These are phyloP conservation scores for Sinapis alba DNA, from an alignment of 441 rosid genomes.

Conservation along the genomic window DNA sequence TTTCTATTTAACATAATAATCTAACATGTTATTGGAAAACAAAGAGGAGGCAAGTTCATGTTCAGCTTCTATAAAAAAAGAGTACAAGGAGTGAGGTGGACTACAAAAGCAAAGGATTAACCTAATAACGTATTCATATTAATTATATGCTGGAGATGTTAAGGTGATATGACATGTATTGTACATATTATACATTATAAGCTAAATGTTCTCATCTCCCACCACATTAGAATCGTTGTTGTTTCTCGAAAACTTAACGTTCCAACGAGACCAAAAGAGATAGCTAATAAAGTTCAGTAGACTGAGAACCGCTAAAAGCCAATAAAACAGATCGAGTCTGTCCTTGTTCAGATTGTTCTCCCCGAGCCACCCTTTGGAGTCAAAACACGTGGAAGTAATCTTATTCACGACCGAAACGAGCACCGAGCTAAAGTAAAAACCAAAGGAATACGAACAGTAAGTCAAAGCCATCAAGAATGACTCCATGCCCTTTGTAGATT, in stretches of 20 bases:
- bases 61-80: not conserved
- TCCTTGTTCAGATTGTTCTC: constrained; percentile 74
- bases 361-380: constrained; percentile 67
- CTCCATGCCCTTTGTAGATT: constrained; percentile 79
- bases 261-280: constrained; percentile 75
- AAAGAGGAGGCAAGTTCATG: not conserved
- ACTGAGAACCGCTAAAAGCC: constrained; percentile 80
- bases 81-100: constrained; percentile 18
- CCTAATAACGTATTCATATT: constrained; percentile 23
- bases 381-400: constrained; percentile 48
- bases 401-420: constrained; percentile 79
- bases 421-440: constrained; percentile 84
- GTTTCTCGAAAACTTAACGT: constrained; percentile 36
- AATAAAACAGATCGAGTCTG: constrained; percentile 84
- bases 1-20: not conserved
- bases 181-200: constrained; percentile 22
- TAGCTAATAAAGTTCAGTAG: constrained; percentile 71
- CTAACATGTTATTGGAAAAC: not conserved
- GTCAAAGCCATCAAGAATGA: constrained; percentile 78
- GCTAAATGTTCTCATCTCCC: constrained; percentile 36
- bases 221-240: constrained; percentile 32
- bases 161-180: not conserved
- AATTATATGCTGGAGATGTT: constrained; percentile 24
- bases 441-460: constrained; percentile 88
- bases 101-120: constrained; percentile 4